phyloP scores from a whole-genome alignment of 306 rosid genomes.

The Prunus salicina region DNA sequence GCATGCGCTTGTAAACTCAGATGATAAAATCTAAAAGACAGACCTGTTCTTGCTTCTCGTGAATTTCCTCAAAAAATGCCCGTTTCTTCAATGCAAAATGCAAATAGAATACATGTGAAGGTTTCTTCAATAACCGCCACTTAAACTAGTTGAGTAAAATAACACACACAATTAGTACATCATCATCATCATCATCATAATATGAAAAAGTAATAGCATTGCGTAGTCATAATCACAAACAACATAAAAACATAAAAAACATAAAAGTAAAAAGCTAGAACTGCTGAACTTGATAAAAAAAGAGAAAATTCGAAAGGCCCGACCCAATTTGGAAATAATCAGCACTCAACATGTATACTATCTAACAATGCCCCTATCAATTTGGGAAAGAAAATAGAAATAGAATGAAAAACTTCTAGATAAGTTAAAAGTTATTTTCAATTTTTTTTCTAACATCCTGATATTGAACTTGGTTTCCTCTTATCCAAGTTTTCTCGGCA shows the following conservation, averaged over 20 bases:
- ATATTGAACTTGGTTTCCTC: constrained; percentile 5
- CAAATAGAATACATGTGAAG: constrained; percentile 83
- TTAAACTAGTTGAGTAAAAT: constrained; percentile 64
- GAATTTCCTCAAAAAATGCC: constrained; percentile 84
- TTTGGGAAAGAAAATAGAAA: neutral
- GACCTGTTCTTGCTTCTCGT: constrained; percentile 98
- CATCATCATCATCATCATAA: neutral
- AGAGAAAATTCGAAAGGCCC: neutral
- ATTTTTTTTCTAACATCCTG: neutral
- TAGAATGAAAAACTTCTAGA: neutral
- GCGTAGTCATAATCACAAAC: neutral
- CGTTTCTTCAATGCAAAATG: constrained; percentile 94
- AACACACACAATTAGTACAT: neutral
- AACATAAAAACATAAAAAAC: neutral
- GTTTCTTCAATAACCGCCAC: constrained; percentile 95
- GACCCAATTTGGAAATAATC: neutral
- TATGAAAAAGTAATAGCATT: neutral
- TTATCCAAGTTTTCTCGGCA: constrained; percentile 13
- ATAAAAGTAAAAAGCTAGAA: neutral
- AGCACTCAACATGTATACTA: neutral
- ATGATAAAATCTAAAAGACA: constrained; percentile 14
- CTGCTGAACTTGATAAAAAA: neutral
- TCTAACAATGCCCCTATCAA: neutral
- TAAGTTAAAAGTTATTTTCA: neutral
- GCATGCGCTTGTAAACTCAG: neutral